Conservation (phyloP, 305 asterid genomes). For the Solanum hybrid region DNA sequence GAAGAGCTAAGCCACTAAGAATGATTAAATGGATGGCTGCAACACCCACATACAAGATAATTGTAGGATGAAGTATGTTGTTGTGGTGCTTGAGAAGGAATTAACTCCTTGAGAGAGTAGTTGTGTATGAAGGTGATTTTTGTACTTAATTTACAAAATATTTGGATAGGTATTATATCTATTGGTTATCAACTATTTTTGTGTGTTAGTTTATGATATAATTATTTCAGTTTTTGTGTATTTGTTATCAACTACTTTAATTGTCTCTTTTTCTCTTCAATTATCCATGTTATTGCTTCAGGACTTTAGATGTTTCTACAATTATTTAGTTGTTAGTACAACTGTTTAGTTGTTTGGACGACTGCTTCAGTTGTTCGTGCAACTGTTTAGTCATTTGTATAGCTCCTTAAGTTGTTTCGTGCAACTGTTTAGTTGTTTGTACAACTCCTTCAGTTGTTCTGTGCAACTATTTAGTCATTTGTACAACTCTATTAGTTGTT, state of each 20-base stretch:
- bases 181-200: neutral
- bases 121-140: neutral
- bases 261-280: no score
- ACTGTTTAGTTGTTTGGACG: neutral
- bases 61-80: neutral
- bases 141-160: neutral
- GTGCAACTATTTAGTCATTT: neutral
- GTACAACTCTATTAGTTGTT: neutral
- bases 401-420: neutral
- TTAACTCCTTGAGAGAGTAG: neutral
- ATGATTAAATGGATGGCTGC: neutral
- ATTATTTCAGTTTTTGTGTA: no score
- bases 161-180: neutral
- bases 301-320: neutral
- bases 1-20: neutral
- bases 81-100: neutral
- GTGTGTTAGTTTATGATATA: neutral
- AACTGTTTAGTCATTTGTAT: neutral
- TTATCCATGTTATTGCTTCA: neutral
- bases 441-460: neutral
- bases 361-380: neutral
- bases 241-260: neutral
- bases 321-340: neutral
- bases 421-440: neutral
- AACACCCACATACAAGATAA: neutral